Evolutionary conservation across 192 early-diverging fungal genomes (phyloP).

Genomic region (Haplosporangium gracile): DNA sequence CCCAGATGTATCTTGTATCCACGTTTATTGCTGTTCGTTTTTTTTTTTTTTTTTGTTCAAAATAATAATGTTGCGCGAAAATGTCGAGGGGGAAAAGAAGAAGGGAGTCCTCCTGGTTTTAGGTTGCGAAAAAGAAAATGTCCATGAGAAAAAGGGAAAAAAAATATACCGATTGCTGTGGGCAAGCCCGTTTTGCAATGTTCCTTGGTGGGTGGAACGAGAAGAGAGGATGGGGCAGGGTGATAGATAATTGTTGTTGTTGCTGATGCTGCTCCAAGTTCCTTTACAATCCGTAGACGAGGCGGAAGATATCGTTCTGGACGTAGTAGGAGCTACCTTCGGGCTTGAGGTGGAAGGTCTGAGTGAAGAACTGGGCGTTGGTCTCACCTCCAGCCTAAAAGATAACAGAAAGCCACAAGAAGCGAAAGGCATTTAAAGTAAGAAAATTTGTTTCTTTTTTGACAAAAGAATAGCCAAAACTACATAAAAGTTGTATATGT

Average conservation of each 20-base stretch:
- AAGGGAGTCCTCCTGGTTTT: not conserved
- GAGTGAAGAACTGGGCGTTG: slow-evolving; percentile 85
- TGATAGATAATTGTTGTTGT: not conserved
- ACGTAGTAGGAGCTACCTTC: slow-evolving; percentile 80
- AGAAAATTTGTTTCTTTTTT: not conserved
- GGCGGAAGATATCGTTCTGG: slow-evolving; percentile 90
- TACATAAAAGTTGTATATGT: not conserved
- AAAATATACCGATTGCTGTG: too few species aligned
- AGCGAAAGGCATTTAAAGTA: not conserved
- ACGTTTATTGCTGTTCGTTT: not conserved
- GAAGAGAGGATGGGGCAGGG: not conserved
- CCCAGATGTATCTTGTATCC: not conserved
- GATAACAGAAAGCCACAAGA: not conserved
- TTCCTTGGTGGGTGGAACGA: not conserved
- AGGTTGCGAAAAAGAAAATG: not conserved
- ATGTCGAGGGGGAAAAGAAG: not conserved
- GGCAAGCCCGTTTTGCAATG: not conserved
- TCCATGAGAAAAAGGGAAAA: too few species aligned
- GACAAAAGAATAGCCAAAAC: not conserved
- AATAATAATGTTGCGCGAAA: not conserved
- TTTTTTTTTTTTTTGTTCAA: not conserved
- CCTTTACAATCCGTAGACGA: slow-evolving; percentile 69
- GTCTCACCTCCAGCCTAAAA: slow-evolving; percentile 82
- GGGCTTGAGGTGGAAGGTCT: slow-evolving; percentile 89
- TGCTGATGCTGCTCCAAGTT: not conserved